Base-by-base conservation (phyloP, 169 alveolate species). In the Eimeria falciformis region DNA sequence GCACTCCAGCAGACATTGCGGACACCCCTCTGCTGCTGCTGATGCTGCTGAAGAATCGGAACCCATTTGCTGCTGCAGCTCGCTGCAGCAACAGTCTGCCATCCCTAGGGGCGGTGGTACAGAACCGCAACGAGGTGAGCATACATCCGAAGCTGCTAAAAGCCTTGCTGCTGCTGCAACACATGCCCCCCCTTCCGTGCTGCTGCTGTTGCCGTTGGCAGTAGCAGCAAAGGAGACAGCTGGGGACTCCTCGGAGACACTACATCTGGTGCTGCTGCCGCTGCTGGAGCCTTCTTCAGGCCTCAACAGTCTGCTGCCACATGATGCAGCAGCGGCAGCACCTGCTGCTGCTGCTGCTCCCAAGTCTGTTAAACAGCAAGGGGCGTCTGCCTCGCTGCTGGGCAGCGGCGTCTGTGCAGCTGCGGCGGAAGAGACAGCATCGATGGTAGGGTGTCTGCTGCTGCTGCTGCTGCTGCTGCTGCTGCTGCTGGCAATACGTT, bases 181-280 rank as follows among this genome's bases (percentile, higher is more conserved):
- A 75, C 84, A 43, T 21, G 17, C 43, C 23, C 65, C n/a, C 43
- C 4, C n/a, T 75, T 75, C 84, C 81, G 12, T 58, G 71, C 71
- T 12, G 47, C 46, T 68, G 79, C 79, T 18, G 84, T 21, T 75
- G 84, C 66, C 40, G 65, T 43, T 40, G 56, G 46, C 23, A 2
- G 65, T 43, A 5, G 25, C 55, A 12, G 82, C 43, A 27, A 12
- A 18, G 55, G 27, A 25, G 18, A 5, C 56, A 11, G 66, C 43
- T 40, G 84, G 66, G 9, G 66, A 9, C 43, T 43, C 84, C 37
- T 75, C 84, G 9, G 84, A 75, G 3, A 75, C 37, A 65, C 84
- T 75, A 65, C 84, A 75, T 12, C 84, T 56, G 45, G 84, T 75
- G 84, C 84, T 75, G 84, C 84, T 75, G 84, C 65, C 84, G 7